These are phyloP conservation scores for Leccinum fuscescens DNA, from an alignment of 1,284 basidiomycete genomes.

Conservation along the genomic window DNA sequence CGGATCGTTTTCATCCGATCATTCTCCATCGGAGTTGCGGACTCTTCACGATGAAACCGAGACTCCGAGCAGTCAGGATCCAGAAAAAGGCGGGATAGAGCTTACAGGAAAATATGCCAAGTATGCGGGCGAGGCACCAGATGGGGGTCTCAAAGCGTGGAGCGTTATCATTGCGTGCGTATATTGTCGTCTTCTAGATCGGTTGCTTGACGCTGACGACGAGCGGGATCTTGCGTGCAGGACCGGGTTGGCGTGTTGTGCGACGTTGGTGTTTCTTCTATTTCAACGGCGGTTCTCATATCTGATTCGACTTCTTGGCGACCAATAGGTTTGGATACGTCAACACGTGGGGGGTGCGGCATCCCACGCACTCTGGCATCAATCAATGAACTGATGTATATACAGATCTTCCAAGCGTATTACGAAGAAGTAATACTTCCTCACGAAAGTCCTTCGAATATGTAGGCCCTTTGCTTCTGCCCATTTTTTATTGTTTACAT, in stretches of 20 bases:
- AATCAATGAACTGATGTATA: not conserved
- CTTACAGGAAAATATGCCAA: conserved; percentile 19
- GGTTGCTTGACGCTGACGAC: conserved; percentile 1
- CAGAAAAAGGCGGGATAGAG: conserved; percentile 13
- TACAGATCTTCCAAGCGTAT: conserved; percentile 36
- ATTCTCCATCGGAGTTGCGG: not conserved
- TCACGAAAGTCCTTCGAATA: conserved; percentile 28
- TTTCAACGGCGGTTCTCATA: conserved; percentile 2
- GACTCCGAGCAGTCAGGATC: not conserved
- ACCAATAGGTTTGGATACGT: conserved; percentile 27
- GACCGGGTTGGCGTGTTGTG: conserved; percentile 18
- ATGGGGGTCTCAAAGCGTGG: conserved; percentile 56
- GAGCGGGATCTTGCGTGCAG: conserved; percentile 8
- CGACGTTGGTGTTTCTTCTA: conserved; percentile 10
- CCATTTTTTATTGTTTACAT: conserved; percentile 1
- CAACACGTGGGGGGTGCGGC: conserved; percentile 32
- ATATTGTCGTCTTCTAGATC: not conserved
- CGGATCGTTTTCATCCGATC: not conserved
- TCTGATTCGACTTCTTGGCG: conserved; percentile 6
- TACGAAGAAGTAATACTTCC: conserved; percentile 34
- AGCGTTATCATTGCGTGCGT: conserved; percentile 46
- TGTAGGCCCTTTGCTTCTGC: conserved; percentile 15
- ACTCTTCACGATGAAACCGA: conserved; percentile 10
- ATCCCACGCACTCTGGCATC: not conserved
- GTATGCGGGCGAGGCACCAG: conserved; percentile 35